A percentile compares a stretch with the other conserved stretches of the same genome.
Conservation (phyloP, 2,329 filamentous ascomycete species). For the Colletotrichum scovillei region DNA sequence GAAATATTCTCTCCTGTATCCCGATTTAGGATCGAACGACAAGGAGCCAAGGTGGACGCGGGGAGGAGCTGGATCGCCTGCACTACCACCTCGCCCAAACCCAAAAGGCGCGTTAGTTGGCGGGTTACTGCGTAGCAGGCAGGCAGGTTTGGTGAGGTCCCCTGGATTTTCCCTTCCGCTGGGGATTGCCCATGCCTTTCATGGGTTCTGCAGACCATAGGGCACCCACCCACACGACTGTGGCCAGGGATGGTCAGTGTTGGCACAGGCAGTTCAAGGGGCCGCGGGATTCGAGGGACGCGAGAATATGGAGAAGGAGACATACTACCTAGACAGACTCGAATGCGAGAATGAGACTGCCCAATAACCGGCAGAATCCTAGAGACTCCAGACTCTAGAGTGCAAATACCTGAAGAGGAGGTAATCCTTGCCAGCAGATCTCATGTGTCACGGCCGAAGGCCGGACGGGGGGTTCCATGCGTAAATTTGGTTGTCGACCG, state of each 20-base stretch:
- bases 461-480: conserved; percentile 20
- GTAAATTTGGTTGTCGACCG: background rate
- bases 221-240: background rate
- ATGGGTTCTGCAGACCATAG: background rate
- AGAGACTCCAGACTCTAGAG: background rate
- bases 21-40: conserved; percentile 20
- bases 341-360: background rate
- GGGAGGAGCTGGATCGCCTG: conserved; percentile 6
- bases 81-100: conserved; percentile 11
- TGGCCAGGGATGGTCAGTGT: background rate
- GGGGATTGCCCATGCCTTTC: background rate
- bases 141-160: background rate
- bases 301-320: conserved; percentile 7
- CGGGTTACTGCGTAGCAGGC: background rate
- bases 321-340: background rate
- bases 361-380: background rate
- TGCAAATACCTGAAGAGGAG: background rate
- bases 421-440: conserved; percentile 9
- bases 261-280: background rate
- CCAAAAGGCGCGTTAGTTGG: conserved; percentile 8
- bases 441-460: conserved; percentile 20
- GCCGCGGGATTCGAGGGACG: conserved; percentile 20
- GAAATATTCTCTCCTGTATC: background rate
- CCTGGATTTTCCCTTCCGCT: background rate
- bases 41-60: conserved; percentile 12